Evolutionary conservation across 2,329 filamentous ascomycete species (phyloP).

Genomic region (Colletotrichum magnum): DNA sequence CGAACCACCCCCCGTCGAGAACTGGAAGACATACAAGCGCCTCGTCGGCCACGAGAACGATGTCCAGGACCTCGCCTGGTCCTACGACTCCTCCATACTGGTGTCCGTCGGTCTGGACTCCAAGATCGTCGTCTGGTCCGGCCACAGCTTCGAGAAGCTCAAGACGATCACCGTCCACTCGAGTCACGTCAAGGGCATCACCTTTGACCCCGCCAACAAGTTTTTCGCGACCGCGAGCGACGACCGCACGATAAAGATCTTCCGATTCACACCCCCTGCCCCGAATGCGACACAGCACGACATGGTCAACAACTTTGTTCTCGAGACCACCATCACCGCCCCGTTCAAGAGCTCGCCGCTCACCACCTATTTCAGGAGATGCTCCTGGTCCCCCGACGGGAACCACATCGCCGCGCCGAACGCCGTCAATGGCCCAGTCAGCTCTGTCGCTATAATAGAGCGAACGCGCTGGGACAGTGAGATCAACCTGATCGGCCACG

Average conservation of each 20-base stretch:
- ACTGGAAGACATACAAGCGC: slow-evolving; percentile 95
- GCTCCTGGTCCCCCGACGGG: slow-evolving; percentile 97
- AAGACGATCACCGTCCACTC: slow-evolving; percentile 94
- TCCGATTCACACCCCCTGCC: slow-evolving; percentile 90
- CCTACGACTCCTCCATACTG: slow-evolving; percentile 92
- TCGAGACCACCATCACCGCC: slow-evolving; percentile 89
- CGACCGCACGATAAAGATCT: slow-evolving; percentile 96
- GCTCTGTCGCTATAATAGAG: slow-evolving; percentile 95
- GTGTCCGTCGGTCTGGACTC: slow-evolving; percentile 97
- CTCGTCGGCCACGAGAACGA: slow-evolving; percentile 98
- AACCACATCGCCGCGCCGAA: slow-evolving; percentile 98
- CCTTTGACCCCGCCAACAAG: slow-evolving; percentile 98
- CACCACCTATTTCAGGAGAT: slow-evolving; percentile 96
- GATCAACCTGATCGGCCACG: slow-evolving; percentile 97
- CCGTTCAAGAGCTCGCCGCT: slow-evolving; percentile 94
- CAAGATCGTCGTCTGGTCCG: slow-evolving; percentile 98
- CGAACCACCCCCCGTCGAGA: slow-evolving; percentile 93
- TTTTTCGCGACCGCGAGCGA: slow-evolving; percentile 99
- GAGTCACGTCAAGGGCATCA: slow-evolving; percentile 98
- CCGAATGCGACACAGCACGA: slow-evolving; percentile 95
- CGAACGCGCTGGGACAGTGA: slow-evolving; percentile 94
- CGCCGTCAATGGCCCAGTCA: slow-evolving; percentile 96
- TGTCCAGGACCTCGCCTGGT: slow-evolving; percentile 98
- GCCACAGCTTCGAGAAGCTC: slow-evolving; percentile 96
- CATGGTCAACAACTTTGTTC: slow-evolving; percentile 95